phyloP scores from a whole-genome alignment of 257 asterid genomes.

The Cynanchum wilfordii region DNA sequence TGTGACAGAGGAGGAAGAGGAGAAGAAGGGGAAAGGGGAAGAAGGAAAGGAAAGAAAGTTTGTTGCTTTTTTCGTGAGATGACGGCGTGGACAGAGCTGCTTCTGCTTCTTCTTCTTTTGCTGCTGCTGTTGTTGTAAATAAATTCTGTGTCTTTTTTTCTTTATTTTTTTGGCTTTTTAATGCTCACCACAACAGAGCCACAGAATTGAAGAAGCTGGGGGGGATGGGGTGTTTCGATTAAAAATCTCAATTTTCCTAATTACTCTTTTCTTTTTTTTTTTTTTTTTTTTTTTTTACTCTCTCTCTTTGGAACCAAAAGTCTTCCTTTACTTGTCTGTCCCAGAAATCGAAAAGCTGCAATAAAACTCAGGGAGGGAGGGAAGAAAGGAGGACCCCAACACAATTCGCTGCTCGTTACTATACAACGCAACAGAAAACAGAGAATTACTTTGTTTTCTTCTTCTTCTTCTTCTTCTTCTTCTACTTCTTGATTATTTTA shows the following conservation, averaged over 20 bases:
- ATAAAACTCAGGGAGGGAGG: not conserved
- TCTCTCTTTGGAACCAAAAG: constrained; percentile 28
- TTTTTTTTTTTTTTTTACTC: not conserved
- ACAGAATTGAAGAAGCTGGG: constrained; percentile 37
- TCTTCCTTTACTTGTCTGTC: constrained; percentile 33
- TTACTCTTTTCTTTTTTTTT: not conserved
- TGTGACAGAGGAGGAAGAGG: constrained; percentile 4
- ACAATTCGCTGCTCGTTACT: not conserved
- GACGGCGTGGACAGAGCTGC: constrained; percentile 96
- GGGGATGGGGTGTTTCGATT: constrained; percentile 10
- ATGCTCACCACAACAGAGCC: constrained; percentile 46
- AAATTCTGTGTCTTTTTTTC: constrained; percentile 30
- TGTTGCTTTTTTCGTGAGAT: constrained; percentile 50
- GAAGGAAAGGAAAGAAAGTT: constrained; percentile 4
- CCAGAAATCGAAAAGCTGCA: constrained; percentile 38
- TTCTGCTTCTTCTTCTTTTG: too few relatives aligned
- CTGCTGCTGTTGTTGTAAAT: not conserved
- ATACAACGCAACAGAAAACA: not conserved
- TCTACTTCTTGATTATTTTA: not conserved
- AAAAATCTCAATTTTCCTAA: not conserved
- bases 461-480: not conserved
- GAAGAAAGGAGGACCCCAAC: not conserved
- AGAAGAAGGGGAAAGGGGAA: too few relatives aligned
- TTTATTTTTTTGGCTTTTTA: constrained; percentile 20
- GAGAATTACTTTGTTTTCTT: not conserved